Evolutionary conservation across 768 basidiomycete genomes (phyloP).

Genomic region (Lentinula sp.): DNA sequence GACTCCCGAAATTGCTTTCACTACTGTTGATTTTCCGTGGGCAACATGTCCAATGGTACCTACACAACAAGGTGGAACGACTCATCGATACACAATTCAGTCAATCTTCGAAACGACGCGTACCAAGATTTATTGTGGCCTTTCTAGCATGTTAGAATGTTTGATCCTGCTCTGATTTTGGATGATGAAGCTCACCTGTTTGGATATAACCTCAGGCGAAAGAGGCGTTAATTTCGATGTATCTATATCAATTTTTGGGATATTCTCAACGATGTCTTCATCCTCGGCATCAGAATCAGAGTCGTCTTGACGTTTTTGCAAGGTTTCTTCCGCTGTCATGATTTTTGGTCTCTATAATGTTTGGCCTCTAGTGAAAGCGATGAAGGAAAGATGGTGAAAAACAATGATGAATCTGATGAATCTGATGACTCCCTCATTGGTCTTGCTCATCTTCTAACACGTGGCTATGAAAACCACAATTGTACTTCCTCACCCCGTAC

Average conservation of each 20-base stretch:
- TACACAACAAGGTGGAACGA: conserved; percentile 19
- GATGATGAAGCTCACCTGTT: conserved; percentile 56
- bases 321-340: conserved; percentile 69
- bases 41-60: conserved; percentile 99
- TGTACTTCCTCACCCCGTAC: not conserved
- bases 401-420: not conserved
- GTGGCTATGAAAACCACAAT: not conserved
- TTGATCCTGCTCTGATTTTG: not conserved
- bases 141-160: conserved; percentile 22
- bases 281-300: conserved; percentile 66
- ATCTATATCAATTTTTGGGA: conserved; percentile 75
- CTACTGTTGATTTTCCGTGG: conserved; percentile 93
- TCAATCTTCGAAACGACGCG: conserved; percentile 8
- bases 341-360: not conserved
- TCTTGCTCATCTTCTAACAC: not conserved
- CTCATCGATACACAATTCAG: not conserved
- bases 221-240: conserved; percentile 77
- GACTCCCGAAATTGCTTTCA: conserved; percentile 98
- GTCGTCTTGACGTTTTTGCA: conserved; percentile 56
- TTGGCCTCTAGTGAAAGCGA: not conserved
- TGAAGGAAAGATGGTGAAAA: not conserved
- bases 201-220: conserved; percentile 85
- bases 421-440: not conserved
- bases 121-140: conserved; percentile 95
- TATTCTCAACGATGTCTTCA: conserved; percentile 42